Evolutionary conservation across 495 filamentous ascomycete genomes (phyloP).

Genomic region (Cercophora samala): DNA sequence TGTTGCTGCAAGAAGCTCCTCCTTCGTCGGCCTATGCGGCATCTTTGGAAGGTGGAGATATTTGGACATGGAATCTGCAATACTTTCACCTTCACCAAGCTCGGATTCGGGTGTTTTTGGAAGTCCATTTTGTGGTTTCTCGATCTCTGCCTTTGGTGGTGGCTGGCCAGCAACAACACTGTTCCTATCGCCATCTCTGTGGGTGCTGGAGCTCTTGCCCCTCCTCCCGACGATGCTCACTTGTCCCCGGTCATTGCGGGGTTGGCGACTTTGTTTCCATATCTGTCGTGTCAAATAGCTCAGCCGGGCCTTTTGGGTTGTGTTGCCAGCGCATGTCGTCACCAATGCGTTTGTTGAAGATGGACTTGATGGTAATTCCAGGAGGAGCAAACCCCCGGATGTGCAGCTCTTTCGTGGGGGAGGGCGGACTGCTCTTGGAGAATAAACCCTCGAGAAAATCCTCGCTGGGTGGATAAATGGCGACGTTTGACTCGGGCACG

Average conservation of each 20-base stretch:
- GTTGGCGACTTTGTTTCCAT: slow-evolving; percentile 33
- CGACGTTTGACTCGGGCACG: not conserved
- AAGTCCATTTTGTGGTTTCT: slow-evolving; percentile 11
- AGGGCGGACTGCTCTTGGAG: slow-evolving; percentile 24
- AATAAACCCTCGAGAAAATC: slow-evolving; percentile 18
- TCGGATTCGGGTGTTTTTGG: slow-evolving; percentile 31
- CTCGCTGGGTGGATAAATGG: not conserved
- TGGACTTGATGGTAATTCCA: slow-evolving; percentile 37
- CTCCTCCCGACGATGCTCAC: slow-evolving; percentile 15
- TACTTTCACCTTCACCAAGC: slow-evolving; percentile 9
- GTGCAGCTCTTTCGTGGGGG: slow-evolving; percentile 43
- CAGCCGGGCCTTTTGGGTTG: slow-evolving; percentile 35
- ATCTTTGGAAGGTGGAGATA: slow-evolving; percentile 63
- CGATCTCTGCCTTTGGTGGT: slow-evolving; percentile 8
- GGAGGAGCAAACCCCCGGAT: slow-evolving; percentile 42
- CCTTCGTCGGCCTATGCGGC: slow-evolving; percentile 84
- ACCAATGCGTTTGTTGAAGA: slow-evolving; percentile 41
- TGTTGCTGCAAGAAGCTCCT: slow-evolving; percentile 87
- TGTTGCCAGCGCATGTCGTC: slow-evolving; percentile 37
- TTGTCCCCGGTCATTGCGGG: slow-evolving; percentile 23
- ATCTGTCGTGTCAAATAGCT: slow-evolving; percentile 40
- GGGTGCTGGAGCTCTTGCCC: slow-evolving; percentile 38
- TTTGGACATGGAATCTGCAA: slow-evolving; percentile 44
- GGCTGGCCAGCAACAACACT: slow-evolving; percentile 16
- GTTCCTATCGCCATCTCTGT: slow-evolving; percentile 28